Evolutionary conservation across 2,329 filamentous ascomycete genomes (phyloP), one percentile per base, ranked within the genome.

Genomic region (Epichloe bromicola): DNA sequence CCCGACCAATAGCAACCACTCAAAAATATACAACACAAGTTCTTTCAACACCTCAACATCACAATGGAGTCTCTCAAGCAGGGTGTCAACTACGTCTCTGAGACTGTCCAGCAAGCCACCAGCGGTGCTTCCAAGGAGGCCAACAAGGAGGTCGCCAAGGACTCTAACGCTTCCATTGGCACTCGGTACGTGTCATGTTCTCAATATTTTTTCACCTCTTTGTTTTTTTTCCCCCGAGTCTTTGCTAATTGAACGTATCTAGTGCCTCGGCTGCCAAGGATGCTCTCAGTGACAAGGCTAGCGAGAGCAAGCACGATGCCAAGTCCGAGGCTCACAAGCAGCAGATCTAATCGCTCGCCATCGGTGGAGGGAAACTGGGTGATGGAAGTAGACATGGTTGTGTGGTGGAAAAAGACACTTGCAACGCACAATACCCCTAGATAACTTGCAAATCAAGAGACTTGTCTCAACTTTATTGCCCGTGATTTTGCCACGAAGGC

Each of bases 121-220:
- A 70, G 71, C 55, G 73, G 75, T 58, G 70, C 76, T 55, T 78
- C 74, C 70, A 85, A 85, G 78, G 80, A 84, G 71, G 71, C 72
- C 71, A 85, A 85, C 78, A 84, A 85, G 78, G 64, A 75, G 58
- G 74, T 80, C 57, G 82, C 81, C 66, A 84, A 85, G 75, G 78
- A 80, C 64, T 65, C 59, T 65, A 69, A 81, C 63, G 73, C 72
- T 55, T 57, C 59, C 58, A 5, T 80, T 52, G 63, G 68, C 62
- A 80, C 75, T 63, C 80, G 81, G 72, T 74, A 65, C 60, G 68
- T 46, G 23, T 4, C 17, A 10, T 23, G 3, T 20, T 5, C 1
- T 19, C 17, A 10, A 14, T 11, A 7, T 3, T 2, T 5, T 41
- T 5, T 14, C 11, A n/a, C 2, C 11, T 4, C 0, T 1, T n/a